A percentile compares a stretch with the other conserved stretches of the same genome.
phyloP scores from a whole-genome alignment of 345 rosid genomes.

The Cardiospermum halicacabum region DNA sequence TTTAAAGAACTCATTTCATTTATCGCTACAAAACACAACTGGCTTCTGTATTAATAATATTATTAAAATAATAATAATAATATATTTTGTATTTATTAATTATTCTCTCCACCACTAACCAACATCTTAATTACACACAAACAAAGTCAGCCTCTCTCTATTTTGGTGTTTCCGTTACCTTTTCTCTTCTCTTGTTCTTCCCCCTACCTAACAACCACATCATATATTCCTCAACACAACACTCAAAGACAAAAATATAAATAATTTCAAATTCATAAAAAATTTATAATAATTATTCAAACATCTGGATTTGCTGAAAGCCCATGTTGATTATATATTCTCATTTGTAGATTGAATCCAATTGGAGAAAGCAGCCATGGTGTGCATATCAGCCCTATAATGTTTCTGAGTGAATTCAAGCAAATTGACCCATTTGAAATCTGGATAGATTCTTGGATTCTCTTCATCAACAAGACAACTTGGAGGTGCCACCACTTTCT shows the following conservation, averaged over 20 bases:
- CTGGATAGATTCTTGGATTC: slow-evolving; percentile 47
- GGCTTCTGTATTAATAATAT: not conserved
- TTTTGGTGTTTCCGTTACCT: slow-evolving; percentile 18
- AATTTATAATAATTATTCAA: too few relatives aligned
- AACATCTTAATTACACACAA: slow-evolving; percentile 8
- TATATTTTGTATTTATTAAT: not conserved
- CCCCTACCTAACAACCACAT: not conserved
- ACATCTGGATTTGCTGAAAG: too few relatives aligned
- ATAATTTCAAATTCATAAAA: too few relatives aligned
- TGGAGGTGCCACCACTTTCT: slow-evolving; percentile 47
- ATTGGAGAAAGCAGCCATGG: slow-evolving; percentile 41
- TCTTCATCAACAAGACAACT: slow-evolving; percentile 20
- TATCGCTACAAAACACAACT: too few relatives aligned
- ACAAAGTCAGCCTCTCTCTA: not conserved
- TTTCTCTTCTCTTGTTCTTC: not conserved
- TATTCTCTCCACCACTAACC: slow-evolving; percentile 10
- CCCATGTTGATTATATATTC: not conserved
- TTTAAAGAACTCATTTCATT: too few relatives aligned
- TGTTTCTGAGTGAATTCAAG: slow-evolving; percentile 55
- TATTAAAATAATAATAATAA: too few relatives aligned
- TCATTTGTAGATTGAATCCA: slow-evolving; percentile 27
- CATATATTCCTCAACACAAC: too few relatives aligned
- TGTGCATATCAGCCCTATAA: slow-evolving; percentile 51
- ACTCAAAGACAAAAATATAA: too few relatives aligned
- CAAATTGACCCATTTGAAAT: slow-evolving; percentile 48